Evolutionary conservation across 176 grass and related monocot genomes (phyloP).

Genomic region (Aegilops umbellulata): DNA sequence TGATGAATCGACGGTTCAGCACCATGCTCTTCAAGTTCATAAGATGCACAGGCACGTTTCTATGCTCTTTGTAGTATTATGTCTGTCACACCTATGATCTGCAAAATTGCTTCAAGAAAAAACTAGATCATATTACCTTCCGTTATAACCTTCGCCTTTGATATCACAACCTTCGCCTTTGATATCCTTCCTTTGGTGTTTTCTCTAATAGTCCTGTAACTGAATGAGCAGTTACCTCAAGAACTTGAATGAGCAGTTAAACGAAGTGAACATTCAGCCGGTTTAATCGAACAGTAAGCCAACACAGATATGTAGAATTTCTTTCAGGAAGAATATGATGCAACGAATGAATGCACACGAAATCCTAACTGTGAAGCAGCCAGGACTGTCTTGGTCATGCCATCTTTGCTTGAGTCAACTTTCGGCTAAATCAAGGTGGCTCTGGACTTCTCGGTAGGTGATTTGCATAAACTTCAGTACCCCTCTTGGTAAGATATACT

Average conservation of each 20-base stretch:
- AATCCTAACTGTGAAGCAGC: neutral
- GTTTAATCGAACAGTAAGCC: neutral
- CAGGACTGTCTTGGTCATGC: neutral
- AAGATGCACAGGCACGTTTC: neutral
- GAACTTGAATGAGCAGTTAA: neutral
- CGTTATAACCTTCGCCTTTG: neutral
- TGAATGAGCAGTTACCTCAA: neutral
- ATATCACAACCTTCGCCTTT: neutral
- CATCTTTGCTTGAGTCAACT: neutral
- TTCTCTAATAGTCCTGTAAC: neutral
- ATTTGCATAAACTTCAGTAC: neutral
- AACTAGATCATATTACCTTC: neutral
- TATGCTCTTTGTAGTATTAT: neutral
- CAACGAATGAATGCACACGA: neutral
- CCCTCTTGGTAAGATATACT: neutral
- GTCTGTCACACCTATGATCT: neutral
- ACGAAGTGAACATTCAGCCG: neutral
- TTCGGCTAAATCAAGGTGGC: neutral
- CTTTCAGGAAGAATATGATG: neutral
- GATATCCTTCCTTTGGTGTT: neutral
- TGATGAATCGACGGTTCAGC: neutral
- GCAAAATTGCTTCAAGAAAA: neutral
- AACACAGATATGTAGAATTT: neutral
- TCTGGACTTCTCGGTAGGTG: neutral
- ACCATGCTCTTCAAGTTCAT: neutral